phyloP scores from a whole-genome alignment of 1,284 basidiomycete genomes.

The Schizophyllum amplum region DNA sequence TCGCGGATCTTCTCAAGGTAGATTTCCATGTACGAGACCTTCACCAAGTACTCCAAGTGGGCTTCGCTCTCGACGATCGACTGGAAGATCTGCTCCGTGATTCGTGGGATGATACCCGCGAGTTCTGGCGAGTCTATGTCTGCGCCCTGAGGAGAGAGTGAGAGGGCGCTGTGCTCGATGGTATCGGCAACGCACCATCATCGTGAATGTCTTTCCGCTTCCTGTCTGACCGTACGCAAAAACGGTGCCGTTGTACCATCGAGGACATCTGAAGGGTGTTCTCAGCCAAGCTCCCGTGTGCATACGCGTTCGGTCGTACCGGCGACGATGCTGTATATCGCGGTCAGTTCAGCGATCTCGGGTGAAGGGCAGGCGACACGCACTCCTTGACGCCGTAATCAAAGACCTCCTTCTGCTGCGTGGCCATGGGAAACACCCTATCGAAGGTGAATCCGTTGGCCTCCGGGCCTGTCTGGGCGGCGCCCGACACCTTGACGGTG shows the following conservation, averaged over 20 bases:
- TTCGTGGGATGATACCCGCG: conserved; percentile 96
- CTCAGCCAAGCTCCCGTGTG: too few relatives aligned
- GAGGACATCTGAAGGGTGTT: conserved; percentile 88
- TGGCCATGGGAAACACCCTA: conserved; percentile 90
- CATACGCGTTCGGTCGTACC: conserved; percentile 36
- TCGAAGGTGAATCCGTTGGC: conserved; percentile 97
- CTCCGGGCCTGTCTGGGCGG: conserved; percentile 65
- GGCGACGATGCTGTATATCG: conserved; percentile 59
- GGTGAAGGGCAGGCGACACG: conserved; percentile 25
- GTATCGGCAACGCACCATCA: conserved; percentile 67
- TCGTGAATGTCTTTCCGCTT: conserved; percentile 94
- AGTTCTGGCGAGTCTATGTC: conserved; percentile 91
- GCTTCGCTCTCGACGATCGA: conserved; percentile 94
- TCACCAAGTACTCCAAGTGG: conserved; percentile 96
- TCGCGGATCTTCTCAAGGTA: conserved; percentile 97
- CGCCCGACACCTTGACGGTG: conserved; percentile 75
- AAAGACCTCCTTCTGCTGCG: conserved; percentile 92
- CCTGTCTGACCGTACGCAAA: conserved; percentile 99
- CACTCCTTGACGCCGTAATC: conserved; percentile 98
- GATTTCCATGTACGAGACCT: conserved; percentile 99
- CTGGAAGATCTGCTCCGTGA: conserved; percentile 98
- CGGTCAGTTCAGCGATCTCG: background rate
- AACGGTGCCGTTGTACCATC: conserved; percentile 98
- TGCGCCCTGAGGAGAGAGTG: conserved; percentile 59
- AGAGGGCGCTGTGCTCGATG: background rate